Conservation (phyloP, 2,329 filamentous ascomycete genomes). For the Aureobasidium sp. region DNA sequence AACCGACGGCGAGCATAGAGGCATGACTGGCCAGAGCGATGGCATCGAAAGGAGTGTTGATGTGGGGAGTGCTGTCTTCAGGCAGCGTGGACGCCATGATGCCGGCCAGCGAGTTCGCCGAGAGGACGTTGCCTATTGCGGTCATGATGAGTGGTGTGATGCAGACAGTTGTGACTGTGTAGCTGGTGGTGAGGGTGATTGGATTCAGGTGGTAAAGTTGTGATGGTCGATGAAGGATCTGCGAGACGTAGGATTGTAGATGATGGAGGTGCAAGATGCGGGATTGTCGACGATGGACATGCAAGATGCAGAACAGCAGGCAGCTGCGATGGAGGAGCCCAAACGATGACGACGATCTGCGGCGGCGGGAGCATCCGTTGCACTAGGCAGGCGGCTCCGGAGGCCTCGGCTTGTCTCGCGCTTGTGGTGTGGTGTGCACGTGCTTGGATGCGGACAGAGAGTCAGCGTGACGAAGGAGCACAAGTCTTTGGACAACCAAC, state of each 20-base stretch:
- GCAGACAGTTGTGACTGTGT: background rate
- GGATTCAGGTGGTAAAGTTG: no score
- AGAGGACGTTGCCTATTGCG: slow-evolving; percentile 31
- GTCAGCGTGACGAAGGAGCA: background rate
- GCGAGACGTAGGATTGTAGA: background rate
- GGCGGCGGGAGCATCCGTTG: background rate
- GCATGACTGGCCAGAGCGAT: slow-evolving; percentile 78
- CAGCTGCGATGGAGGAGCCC: background rate
- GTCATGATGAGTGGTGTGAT: background rate
- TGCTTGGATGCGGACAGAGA: background rate
- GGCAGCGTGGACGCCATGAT: slow-evolving; percentile 39
- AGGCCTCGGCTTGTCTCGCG: background rate
- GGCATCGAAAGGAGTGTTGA: slow-evolving; percentile 70
- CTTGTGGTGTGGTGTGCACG: background rate
- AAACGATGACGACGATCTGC: slow-evolving; percentile 2
- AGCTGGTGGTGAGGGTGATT: no score
- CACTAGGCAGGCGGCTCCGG: background rate
- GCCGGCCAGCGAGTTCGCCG: slow-evolving; percentile 32
- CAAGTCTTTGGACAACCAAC: background rate
- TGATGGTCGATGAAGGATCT: no score
- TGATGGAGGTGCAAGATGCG: background rate
- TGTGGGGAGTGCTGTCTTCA: slow-evolving; percentile 27
- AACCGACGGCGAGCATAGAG: slow-evolving; percentile 71
- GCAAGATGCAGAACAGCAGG: background rate
- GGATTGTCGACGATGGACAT: background rate